phyloP scores from a whole-genome alignment of 2,329 filamentous ascomycete species.

The Dothideomycetes sp. region DNA sequence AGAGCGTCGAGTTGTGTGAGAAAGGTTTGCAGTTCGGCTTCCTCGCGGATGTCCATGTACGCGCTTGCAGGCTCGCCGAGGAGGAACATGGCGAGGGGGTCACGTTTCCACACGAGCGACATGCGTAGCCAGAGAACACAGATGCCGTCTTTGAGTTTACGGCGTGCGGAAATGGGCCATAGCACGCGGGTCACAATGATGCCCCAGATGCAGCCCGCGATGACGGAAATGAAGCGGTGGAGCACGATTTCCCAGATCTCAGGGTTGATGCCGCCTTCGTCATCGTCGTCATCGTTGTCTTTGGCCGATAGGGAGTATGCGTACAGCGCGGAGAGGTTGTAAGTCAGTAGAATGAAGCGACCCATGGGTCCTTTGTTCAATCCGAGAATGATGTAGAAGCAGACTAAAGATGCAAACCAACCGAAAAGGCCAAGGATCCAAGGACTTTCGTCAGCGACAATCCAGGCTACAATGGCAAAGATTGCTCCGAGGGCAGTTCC shows the following conservation, averaged over 20 bases:
- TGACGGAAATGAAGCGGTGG: constrained; percentile 78
- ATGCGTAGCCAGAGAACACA: constrained; percentile 89
- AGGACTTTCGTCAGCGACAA: constrained; percentile 61
- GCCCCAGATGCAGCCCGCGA: constrained; percentile 82
- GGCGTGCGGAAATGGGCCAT: constrained; percentile 85
- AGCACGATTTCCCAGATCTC: constrained; percentile 79
- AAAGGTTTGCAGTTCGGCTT: constrained; percentile 76
- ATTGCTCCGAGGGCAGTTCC: constrained; percentile 75
- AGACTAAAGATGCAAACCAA: constrained; percentile 68
- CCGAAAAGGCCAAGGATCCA: constrained; percentile 69
- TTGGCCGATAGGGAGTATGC: constrained; percentile 78
- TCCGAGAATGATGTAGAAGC: constrained; percentile 82
- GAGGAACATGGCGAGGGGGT: constrained; percentile 64
- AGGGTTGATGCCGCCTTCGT: constrained; percentile 75
- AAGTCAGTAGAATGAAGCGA: constrained; percentile 86
- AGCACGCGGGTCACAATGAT: constrained; percentile 79
- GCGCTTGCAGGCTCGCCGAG: constrained; percentile 25
- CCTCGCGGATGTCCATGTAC: constrained; percentile 83
- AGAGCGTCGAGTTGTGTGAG: constrained; percentile 61
- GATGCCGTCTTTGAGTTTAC: constrained; percentile 80
- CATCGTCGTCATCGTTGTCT: constrained; percentile 66
- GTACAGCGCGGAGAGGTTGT: constrained; percentile 90
- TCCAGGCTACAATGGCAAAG: constrained; percentile 69
- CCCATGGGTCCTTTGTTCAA: constrained; percentile 79
- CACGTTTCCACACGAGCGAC: constrained; percentile 91